A percentile compares a stretch with the other conserved stretches of the same genome.
Evolutionary conservation across 768 basidiomycete genomes (phyloP).

Genomic region (Lactarius hatsudake): DNA sequence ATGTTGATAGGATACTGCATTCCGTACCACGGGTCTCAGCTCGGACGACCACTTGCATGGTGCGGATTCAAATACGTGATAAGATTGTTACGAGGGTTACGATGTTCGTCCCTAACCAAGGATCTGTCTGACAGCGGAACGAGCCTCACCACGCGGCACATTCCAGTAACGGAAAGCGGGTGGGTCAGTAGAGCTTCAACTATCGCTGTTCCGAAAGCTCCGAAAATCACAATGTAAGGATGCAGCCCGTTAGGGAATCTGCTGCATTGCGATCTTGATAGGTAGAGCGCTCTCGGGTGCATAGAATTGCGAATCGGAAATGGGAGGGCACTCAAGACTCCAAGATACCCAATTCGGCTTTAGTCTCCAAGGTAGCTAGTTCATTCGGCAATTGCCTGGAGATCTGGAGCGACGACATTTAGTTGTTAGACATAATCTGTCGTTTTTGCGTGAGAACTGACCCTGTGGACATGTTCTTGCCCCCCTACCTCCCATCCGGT

Average conservation of each 20-base stretch:
- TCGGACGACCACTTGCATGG: background rate
- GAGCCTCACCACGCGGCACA: constrained; percentile 47
- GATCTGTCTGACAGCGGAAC: constrained; percentile 63
- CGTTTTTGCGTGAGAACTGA: constrained; percentile 34
- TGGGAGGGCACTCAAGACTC: constrained; percentile 3
- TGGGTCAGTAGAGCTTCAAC: constrained; percentile 58
- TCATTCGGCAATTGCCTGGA: constrained; percentile 18
- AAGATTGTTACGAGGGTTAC: background rate
- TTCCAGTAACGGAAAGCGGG: constrained; percentile 31
- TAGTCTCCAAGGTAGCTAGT: constrained; percentile 28
- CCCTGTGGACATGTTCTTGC: constrained; percentile 58
- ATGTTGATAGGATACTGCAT: background rate
- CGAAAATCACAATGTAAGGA: constrained; percentile 22
- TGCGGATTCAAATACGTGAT: background rate
- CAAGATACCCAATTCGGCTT: constrained; percentile 13
- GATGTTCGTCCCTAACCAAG: background rate
- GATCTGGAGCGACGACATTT: constrained; percentile 17
- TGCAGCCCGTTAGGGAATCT: constrained; percentile 33
- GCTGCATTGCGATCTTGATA: constrained; percentile 39
- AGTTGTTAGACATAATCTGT: constrained; percentile 5
- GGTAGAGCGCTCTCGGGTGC: constrained; percentile 36
- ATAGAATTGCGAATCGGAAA: constrained; percentile 23
- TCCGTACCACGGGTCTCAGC: background rate
- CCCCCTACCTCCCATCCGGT: constrained; percentile 89
- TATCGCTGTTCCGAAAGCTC: constrained; percentile 36